Base-by-base conservation (phyloP, 345 rosid species). In the Gossypium australe region DNA sequence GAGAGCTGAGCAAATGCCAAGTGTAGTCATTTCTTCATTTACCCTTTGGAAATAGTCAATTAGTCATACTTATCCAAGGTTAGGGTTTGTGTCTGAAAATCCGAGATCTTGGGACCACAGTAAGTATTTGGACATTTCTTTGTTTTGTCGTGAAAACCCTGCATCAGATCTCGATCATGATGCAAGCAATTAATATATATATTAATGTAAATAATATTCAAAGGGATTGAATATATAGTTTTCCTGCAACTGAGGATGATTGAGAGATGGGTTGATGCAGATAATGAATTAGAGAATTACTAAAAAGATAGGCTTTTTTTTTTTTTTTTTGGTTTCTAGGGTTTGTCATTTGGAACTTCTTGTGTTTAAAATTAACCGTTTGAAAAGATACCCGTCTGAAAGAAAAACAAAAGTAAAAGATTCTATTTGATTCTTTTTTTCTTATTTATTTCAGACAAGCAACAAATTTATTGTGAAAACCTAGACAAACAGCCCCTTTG, bases 151-250 rank as follows among this genome's bases (percentile, higher is more conserved):
- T 59, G 63, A 59, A 59, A 25, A 24, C 17, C 38, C 69, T 58
- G 7, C 59, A 67, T 72, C 74, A 76, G 52, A 67, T 73, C 77
- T 80, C 67, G 80, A 76, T 76, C 67, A 67, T 47, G 75, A 67
- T 73, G 74, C 75, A 25, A 11, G 74, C 77, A 25, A 14, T 60
- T 71, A 47, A 13, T 67, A n/a, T 65, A 29, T 18, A 11, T 48
- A 6, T 44, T 60, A 59, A 24, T 58, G 13, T 58, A 3, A 10
- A 14, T 43, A 20, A 8, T 25, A 69, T 71, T 22, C 13, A 25
- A 53, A 64, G 58, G 67, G 73, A 65, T 76, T 72, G 70, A 66
- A 66, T 59, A 22, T 57, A 10, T 25, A 20, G 34, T 57, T 25
- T 58, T 56, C 73, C 58, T 17, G 44, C 45, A 66, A 68, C 14